Evolutionary conservation across 257 asterid species (phyloP).

Genomic region (Salvia rosmarinus): DNA sequence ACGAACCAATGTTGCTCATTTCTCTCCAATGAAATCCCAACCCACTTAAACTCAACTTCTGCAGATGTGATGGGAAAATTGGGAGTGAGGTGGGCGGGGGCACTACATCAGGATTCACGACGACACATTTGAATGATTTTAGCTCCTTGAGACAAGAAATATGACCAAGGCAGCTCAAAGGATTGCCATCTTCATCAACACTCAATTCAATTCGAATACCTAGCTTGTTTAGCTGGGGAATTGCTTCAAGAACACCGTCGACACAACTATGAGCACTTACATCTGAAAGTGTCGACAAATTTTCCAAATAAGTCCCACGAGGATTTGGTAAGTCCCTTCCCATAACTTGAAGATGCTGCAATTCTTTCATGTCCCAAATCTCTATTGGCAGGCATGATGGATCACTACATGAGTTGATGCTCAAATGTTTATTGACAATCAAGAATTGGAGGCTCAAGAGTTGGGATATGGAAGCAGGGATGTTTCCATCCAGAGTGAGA

Average conservation of each 20-base stretch:
- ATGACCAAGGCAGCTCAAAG: background rate
- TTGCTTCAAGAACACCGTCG: background rate
- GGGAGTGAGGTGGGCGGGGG: background rate
- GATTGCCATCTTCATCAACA: background rate
- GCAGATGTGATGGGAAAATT: constrained; percentile 8
- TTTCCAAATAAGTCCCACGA: background rate
- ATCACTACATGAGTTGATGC: background rate
- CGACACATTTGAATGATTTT: constrained; percentile 23
- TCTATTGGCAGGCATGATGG: background rate
- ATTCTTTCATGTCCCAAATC: constrained; percentile 23
- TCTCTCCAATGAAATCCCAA: background rate
- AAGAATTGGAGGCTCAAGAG: constrained; percentile 29
- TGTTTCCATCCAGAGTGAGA: constrained; percentile 4
- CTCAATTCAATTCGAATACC: constrained; percentile 4
- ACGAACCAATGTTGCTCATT: background rate
- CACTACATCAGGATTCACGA: constrained; percentile 19
- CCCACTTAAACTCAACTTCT: constrained; percentile 25
- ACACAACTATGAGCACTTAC: constrained; percentile 7
- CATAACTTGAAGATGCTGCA: constrained; percentile 18
- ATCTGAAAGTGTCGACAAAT: constrained; percentile 1
- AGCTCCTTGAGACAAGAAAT: background rate
- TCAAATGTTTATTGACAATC: constrained; percentile 15
- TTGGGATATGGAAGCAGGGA: constrained; percentile 29
- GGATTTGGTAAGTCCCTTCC: constrained; percentile 5
- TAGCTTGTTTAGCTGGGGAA: constrained; percentile 15